Percentiles rank a stretch among this genome's conserved stretches.
Evolutionary conservation across 495 filamentous ascomycete species (phyloP).

Genomic region (Mycothermus thermophilus): DNA sequence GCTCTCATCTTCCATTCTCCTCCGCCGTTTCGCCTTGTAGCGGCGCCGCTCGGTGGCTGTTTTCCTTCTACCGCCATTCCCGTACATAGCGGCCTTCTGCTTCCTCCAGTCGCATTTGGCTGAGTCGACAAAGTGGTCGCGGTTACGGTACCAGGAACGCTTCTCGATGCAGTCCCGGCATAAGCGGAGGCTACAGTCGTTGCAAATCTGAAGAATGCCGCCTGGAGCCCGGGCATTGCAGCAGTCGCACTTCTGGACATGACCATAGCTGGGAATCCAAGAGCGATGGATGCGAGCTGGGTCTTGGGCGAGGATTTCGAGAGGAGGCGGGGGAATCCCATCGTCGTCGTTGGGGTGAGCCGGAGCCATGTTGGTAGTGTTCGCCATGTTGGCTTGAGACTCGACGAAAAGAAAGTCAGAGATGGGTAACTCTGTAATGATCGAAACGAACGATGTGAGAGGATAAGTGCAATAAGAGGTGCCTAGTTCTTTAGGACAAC

Average conservation of each 20-base stretch:
- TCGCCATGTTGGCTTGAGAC: no score
- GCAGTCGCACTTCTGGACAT: conserved; percentile 15
- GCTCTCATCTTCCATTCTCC: neutral
- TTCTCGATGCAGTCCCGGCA: conserved; percentile 8
- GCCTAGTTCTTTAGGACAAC: no score
- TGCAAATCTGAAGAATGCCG: conserved; percentile 6
- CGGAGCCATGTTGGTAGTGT: no score
- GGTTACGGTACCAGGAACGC: conserved; percentile 2
- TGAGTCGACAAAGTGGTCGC: conserved; percentile 8
- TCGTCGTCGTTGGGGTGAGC: neutral
- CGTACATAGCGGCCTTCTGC: neutral
- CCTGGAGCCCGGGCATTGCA: conserved; percentile 11
- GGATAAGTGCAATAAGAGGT: no score
- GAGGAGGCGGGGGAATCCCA: neutral
- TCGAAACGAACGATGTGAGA: no score
- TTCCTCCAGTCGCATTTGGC: conserved; percentile 4
- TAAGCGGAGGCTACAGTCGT: conserved; percentile 6
- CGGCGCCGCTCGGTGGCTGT: neutral
- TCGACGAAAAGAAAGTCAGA: no score
- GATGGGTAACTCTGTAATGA: no score
- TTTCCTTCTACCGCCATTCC: neutral
- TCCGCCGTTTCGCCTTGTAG: neutral
- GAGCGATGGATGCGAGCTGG: conserved; percentile 2
- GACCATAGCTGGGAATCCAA: conserved; percentile 8
- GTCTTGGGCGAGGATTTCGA: neutral